These are phyloP conservation scores for Buxus sempervirens DNA, from an alignment of 164 flowering plant species.

Conservation along the genomic window DNA sequence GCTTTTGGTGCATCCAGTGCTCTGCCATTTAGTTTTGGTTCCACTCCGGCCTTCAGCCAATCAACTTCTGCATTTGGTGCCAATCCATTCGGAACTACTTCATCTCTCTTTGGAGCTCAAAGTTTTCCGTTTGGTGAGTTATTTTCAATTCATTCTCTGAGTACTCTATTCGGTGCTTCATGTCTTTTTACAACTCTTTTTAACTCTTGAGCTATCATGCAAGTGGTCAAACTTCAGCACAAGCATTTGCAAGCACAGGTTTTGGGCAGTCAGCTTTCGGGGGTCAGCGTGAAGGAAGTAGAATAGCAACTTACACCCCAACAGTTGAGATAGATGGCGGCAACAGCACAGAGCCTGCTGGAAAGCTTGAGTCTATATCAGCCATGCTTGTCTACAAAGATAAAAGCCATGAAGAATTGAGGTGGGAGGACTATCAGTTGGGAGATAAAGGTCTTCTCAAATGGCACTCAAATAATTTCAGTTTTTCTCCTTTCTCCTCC, in stretches of 20 bases:
- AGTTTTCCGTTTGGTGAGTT: slow-evolving; percentile 59
- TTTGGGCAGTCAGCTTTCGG: slow-evolving; percentile 70
- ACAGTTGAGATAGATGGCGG: slow-evolving; percentile 66
- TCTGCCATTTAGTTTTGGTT: slow-evolving; percentile 49
- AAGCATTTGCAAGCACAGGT: slow-evolving; percentile 57
- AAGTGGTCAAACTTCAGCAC: slow-evolving; percentile 67
- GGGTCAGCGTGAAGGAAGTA: slow-evolving; percentile 75
- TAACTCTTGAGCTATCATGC: slow-evolving; percentile 20
- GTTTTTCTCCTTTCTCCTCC: background rate
- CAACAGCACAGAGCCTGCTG: slow-evolving; percentile 52
- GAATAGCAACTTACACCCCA: slow-evolving; percentile 62
- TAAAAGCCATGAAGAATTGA: slow-evolving; percentile 93
- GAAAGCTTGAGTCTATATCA: slow-evolving; percentile 89
- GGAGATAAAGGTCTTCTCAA: slow-evolving; percentile 74
- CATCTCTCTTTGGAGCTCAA: slow-evolving; percentile 68
- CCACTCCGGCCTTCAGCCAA: slow-evolving; percentile 70
- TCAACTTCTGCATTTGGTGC: slow-evolving; percentile 69
- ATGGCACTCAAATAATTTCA: background rate
- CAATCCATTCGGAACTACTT: slow-evolving; percentile 46
- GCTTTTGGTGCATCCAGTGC: slow-evolving; percentile 54
- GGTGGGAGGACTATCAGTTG: slow-evolving; percentile 96
- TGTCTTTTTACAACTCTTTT: background rate
- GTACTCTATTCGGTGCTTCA: background rate
- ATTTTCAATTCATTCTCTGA: background rate
- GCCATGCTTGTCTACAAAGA: slow-evolving; percentile 94